Conservation (phyloP, 169 alveolate species). For the Perkinsus olseni region DNA sequence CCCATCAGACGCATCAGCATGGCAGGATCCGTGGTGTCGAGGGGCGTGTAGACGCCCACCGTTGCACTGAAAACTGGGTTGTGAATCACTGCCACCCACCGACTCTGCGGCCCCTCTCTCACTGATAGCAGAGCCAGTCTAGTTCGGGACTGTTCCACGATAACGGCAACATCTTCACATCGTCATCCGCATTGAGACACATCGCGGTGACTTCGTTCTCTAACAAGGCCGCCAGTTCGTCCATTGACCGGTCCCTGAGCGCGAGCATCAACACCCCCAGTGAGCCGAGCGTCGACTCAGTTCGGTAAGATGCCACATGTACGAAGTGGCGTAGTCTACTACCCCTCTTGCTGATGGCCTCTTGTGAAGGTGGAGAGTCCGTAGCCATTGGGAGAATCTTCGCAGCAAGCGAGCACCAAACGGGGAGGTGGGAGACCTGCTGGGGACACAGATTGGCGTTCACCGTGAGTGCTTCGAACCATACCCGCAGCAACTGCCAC, state of each 20-base stretch:
- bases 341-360: neutral
- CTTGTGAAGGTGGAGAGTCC: neutral
- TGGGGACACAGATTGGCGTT: neutral
- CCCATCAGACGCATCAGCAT: neutral
- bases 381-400: neutral
- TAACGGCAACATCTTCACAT: neutral
- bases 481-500: neutral
- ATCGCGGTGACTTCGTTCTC: neutral
- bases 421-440: neutral
- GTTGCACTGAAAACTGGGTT: neutral
- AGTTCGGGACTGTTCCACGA: neutral
- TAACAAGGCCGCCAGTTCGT: neutral
- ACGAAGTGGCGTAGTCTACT: neutral
- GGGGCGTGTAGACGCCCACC: neutral
- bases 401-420: neutral
- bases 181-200: neutral
- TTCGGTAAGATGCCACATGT: too few relatives aligned
- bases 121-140: neutral
- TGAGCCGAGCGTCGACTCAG: too few relatives aligned
- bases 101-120: neutral
- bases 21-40: neutral
- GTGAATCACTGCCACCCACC: too few relatives aligned
- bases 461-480: neutral
- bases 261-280: neutral
- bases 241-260: neutral